These are phyloP conservation scores for Chiua sp. DNA, from an alignment of 1,284 basidiomycete species.

Conservation along the genomic window DNA sequence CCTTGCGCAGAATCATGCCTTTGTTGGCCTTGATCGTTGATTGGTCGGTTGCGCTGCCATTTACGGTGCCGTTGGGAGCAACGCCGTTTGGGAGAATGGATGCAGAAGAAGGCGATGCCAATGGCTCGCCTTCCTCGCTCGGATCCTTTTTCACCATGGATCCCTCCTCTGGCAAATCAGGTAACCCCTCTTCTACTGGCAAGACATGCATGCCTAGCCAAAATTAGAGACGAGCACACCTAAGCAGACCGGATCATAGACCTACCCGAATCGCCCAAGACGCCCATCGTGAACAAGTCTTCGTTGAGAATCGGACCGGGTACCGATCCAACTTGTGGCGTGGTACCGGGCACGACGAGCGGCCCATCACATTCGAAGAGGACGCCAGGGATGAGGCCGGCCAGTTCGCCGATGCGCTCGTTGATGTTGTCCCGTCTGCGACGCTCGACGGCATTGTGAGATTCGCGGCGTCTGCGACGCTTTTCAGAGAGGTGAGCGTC, in stretches of 20 bases:
- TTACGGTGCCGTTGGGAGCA: conserved; percentile 15
- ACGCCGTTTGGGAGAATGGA: conserved; percentile 9
- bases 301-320: conserved; percentile 19
- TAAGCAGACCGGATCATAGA: not conserved
- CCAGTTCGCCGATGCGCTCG: conserved; percentile 90
- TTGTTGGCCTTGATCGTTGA: conserved; percentile 80
- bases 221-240: not conserved
- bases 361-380: conserved; percentile 64
- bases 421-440: conserved; percentile 91
- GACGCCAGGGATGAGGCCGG: conserved; percentile 86
- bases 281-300: conserved; percentile 25
- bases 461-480: conserved; percentile 77
- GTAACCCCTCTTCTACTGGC: conserved; percentile 29
- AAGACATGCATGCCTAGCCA: conserved; percentile 32
- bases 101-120: conserved; percentile 17
- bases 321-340: conserved; percentile 14
- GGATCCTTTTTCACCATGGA: conserved; percentile 40
- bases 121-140: conserved; percentile 29
- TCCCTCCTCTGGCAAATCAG: conserved; percentile 37
- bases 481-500: conserved; percentile 71
- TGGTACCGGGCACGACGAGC: conserved; percentile 19
- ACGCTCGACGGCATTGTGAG: conserved; percentile 91
- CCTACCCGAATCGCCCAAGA: conserved; percentile 31
- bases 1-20: conserved; percentile 85
- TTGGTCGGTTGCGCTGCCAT: conserved; percentile 31